Evolutionary conservation across 2,329 filamentous ascomycete species (phyloP).

Genomic region (Phialocephala sp.): DNA sequence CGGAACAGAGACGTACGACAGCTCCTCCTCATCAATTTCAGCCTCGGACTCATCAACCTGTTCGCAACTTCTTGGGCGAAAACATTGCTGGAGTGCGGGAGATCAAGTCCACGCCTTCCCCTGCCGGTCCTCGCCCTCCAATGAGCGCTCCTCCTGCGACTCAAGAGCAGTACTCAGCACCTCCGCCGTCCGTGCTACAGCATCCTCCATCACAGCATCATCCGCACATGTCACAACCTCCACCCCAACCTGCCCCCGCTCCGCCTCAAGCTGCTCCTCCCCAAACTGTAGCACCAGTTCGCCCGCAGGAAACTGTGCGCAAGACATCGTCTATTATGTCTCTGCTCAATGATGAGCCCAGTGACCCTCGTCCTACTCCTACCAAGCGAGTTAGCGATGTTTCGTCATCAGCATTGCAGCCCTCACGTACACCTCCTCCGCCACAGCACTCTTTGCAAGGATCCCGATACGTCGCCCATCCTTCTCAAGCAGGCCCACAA

Average conservation of each 20-base stretch:
- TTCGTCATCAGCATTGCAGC: slow-evolving; percentile 29
- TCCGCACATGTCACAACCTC: slow-evolving; percentile 25
- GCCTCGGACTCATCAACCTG: slow-evolving; percentile 34
- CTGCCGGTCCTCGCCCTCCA: slow-evolving; percentile 34
- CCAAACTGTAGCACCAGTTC: slow-evolving; percentile 47
- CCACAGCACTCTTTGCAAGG: slow-evolving; percentile 38
- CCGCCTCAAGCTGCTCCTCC: slow-evolving; percentile 26
- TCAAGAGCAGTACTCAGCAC: slow-evolving; percentile 37
- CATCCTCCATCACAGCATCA: slow-evolving; percentile 21
- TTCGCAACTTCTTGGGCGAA: slow-evolving; percentile 37
- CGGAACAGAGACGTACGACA: slow-evolving; percentile 35
- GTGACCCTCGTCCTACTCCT: slow-evolving; percentile 47
- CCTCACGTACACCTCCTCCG: slow-evolving; percentile 40
- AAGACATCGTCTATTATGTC: slow-evolving; percentile 70
- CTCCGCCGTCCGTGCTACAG: slow-evolving; percentile 25
- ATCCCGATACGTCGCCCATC: slow-evolving; percentile 47
- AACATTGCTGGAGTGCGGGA: slow-evolving; percentile 30
- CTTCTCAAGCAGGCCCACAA: slow-evolving; percentile 41
- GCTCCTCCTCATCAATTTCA: slow-evolving; percentile 38
- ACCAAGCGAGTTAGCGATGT: slow-evolving; percentile 38
- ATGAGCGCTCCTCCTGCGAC: slow-evolving; percentile 36
- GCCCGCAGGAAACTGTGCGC: slow-evolving; percentile 53
- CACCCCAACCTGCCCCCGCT: slow-evolving; percentile 17
- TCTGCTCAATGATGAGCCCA: slow-evolving; percentile 60
- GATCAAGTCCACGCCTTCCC: slow-evolving; percentile 37